Percentiles rank a stretch among this genome's conserved stretches.
Evolutionary conservation across 1,139 yeast species (phyloP).

Genomic region (Fermentozyma sake): DNA sequence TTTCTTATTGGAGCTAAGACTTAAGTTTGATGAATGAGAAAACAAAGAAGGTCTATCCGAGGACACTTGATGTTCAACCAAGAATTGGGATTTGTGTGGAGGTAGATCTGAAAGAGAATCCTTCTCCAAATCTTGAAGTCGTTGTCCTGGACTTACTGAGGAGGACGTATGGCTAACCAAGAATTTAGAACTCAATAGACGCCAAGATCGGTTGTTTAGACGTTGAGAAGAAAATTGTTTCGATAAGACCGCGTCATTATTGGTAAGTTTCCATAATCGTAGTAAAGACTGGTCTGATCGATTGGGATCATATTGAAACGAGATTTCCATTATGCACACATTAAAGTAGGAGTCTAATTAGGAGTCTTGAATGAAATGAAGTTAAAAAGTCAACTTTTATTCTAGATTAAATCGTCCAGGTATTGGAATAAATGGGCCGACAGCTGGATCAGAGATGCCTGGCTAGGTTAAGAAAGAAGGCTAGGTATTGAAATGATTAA

Average conservation of each 20-base stretch:
- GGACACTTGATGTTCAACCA: no score
- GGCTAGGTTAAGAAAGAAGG: no score
- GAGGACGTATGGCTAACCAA: conserved; percentile 4
- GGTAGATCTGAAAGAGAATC: conserved; percentile 11
- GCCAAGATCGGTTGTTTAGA: conserved; percentile 14
- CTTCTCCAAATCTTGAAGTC: conserved; percentile 9
- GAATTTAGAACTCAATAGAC: conserved; percentile 11
- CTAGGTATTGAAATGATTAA: no score
- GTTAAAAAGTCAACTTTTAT: no score
- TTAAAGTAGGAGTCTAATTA: neutral
- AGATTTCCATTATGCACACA: conserved; percentile 11
- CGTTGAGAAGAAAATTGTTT: conserved; percentile 10
- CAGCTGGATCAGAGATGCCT: no score
- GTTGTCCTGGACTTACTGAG: conserved; percentile 2
- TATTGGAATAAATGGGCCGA: no score
- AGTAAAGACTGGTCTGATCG: conserved; percentile 12
- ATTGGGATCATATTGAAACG: conserved; percentile 10
- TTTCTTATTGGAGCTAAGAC: conserved; percentile 10
- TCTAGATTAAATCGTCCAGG: no score
- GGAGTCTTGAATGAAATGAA: neutral
- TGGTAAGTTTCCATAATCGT: conserved; percentile 14
- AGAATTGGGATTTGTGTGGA: conserved; percentile 11
- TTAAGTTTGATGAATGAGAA: conserved; percentile 13
- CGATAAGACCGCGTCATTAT: conserved; percentile 9
- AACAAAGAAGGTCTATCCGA: conserved; percentile 13